Base-by-base conservation (phyloP, 75 land plant genomes). In the Pseudotsuga menziesii region DNA sequence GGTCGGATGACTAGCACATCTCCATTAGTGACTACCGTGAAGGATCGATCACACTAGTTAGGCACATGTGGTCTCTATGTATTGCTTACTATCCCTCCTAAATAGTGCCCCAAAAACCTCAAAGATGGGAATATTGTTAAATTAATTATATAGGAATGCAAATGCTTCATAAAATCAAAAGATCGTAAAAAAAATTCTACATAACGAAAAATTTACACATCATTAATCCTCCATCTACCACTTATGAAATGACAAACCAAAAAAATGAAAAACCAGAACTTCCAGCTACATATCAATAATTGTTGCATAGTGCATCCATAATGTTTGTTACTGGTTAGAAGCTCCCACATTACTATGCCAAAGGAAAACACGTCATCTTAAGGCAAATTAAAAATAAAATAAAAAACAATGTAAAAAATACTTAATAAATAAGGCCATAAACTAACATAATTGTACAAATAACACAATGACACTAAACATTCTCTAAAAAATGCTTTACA, bases 291-390 rank as follows among this genome's bases (percentile, higher is more conserved):
- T 80, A 92, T 92, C 94, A 80, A 92, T 92, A 32, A 92, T 90
- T 75, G 89, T 90, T 56, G 90, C 94, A 83, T 84, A 86, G 48
- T 88, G 94, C 89, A 90, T 85, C 61, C 90, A 82, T 92, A 92
- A 19, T 92, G 94, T 71, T 92, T 90, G 74, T 90, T 89, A 0
- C 92, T 85, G 27, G 90, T 90, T 48, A 92, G 89, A 64, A 92
- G 89, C 80, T 91, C 93, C 93, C 93, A 91, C 83, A 91, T 73
- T 22, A 92, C 94, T 73, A 92, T 89, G 58, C 94, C 94, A 84
- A 92, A 92, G 5, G 94, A 92, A 80, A 84, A 92, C 15, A 92
- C 92, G 75, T 92, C 94, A 74, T 89, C 94, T 92, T 84, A 23
- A 22, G 57, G 15, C 41, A 29, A 78, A 71, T 5, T 35, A 5